These are phyloP conservation scores for Pichia sorboxylosa DNA, from an alignment of 1,139 yeast genomes.

Conservation along the genomic window DNA sequence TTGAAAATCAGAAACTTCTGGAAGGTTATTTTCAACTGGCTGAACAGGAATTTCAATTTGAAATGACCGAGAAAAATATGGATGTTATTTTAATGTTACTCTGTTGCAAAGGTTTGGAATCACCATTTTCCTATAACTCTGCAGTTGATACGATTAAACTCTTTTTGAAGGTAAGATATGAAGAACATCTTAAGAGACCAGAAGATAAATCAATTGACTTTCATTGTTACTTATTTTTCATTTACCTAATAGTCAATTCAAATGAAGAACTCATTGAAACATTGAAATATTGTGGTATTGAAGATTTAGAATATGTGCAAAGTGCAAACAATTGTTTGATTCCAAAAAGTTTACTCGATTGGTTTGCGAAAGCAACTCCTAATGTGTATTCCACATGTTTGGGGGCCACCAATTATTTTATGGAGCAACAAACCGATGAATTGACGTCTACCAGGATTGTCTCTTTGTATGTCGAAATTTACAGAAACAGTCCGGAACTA, in stretches of 20 bases:
- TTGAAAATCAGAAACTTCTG: conserved; percentile 30
- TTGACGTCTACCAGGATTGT: conserved; percentile 43
- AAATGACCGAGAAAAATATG: conserved; percentile 36
- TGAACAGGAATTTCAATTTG: conserved; percentile 35
- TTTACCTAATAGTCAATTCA: conserved; percentile 40
- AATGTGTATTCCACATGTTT: conserved; percentile 23
- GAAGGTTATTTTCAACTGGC: conserved; percentile 33
- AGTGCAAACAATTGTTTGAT: conserved; percentile 37
- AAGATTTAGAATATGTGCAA: conserved; percentile 24
- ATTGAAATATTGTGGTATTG: conserved; percentile 36
- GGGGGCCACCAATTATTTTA: conserved; percentile 46
- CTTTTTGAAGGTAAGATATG: conserved; percentile 37
- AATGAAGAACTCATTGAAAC: conserved; percentile 36
- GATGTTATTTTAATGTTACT: conserved; percentile 43
- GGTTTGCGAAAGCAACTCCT: conserved; percentile 29
- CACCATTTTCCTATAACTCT: conserved; percentile 48
- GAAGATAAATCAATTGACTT: conserved; percentile 18
- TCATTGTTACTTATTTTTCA: conserved; percentile 40
- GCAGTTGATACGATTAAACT: conserved; percentile 42
- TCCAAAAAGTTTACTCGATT: conserved; percentile 16
- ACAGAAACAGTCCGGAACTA: conserved; percentile 15
- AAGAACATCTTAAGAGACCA: conserved; percentile 18
- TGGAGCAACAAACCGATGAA: conserved; percentile 39
- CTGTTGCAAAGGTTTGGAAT: conserved; percentile 50
- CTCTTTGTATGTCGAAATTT: conserved; percentile 32